phyloP scores from a whole-genome alignment of 495 filamentous ascomycete species.

The Achaetomiella virescens region DNA sequence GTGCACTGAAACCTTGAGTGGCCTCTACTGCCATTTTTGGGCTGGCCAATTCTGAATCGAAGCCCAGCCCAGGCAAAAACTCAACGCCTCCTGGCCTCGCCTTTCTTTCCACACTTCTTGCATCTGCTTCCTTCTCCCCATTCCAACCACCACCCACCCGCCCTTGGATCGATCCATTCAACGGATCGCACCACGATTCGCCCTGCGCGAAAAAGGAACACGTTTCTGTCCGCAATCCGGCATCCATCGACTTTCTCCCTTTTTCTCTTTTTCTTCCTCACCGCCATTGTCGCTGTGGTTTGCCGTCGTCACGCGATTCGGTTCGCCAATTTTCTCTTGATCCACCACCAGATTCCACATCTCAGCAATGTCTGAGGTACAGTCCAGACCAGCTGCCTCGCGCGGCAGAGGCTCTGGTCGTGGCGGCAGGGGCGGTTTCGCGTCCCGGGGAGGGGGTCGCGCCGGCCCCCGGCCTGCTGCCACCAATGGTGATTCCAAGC shows the following conservation, averaged over 20 bases:
- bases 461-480: slow-evolving; percentile 40
- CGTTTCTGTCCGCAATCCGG: slow-evolving; percentile 17
- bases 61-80: slow-evolving; percentile 22
- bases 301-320: slow-evolving; percentile 39
- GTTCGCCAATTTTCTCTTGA: slow-evolving; percentile 26
- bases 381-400: slow-evolving; percentile 63
- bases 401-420: slow-evolving; percentile 39
- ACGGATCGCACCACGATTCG: slow-evolving; percentile 30
- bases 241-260: slow-evolving; percentile 27
- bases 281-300: slow-evolving; percentile 17
- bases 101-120: slow-evolving; percentile 17
- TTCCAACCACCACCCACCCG: slow-evolving; percentile 16
- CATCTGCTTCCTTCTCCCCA: slow-evolving; percentile 15
- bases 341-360: slow-evolving; percentile 23
- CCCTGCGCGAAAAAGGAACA: slow-evolving; percentile 26
- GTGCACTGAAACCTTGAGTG: slow-evolving; percentile 10
- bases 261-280: slow-evolving; percentile 29
- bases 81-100: slow-evolving; percentile 21
- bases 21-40: slow-evolving; percentile 20
- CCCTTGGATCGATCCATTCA: slow-evolving; percentile 27
- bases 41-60: slow-evolving; percentile 28
- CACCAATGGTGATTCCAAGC: slow-evolving; percentile 46
- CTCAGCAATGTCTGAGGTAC: slow-evolving; percentile 84
- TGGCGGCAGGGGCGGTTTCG: slow-evolving; percentile 72
- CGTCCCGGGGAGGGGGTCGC: slow-evolving; percentile 65